Evolutionary conservation across 306 rosid genomes (phyloP), one percentile per base, ranked within the genome.

Genomic region (Quercus engelmannii): DNA sequence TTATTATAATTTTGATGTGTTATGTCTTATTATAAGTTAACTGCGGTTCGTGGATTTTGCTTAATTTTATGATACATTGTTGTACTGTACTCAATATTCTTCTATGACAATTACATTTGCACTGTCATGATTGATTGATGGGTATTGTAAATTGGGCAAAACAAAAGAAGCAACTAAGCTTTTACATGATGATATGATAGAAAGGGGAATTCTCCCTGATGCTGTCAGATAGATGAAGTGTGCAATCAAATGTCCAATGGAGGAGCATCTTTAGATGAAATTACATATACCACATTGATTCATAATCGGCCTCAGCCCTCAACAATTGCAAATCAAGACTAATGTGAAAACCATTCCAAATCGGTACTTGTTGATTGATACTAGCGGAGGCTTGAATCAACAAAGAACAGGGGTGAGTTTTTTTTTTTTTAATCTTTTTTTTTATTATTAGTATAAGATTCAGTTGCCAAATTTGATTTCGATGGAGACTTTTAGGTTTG

Each of bases 101-200:
- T 33, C 38, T 0, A 5, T 33, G 5, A 33, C 38, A 33, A 33
- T 33, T 33, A 33, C 38, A 33, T 33, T 33, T 33, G 33, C 80
- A 89, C 96, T 59, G 82, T 89, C 81, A 86, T 92, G 88, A 90
- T 90, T 26, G 28, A 26, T 26, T 62, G 89, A 86, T 69, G 91
- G 93, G 74, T 84, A 88, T 74, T 81, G 86, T 88, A 90, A 92
- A 86, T 76, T 92, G 76, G 94, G 94, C 28, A 84, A 90, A 68
- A 72, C 74, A 87, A 79, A 87, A 75, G 91, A 90, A 84, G 93
- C 97, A 1, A 79, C 55, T 28, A 84, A 74, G 74, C 87, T 88
- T 79, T 46, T 91, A 46, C 81, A 26, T 26, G 28, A 55, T 81
- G 84, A 87, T 79, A 91, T 91, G 94, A 77, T 61, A 80, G 71